Evolutionary conservation across 2,329 filamentous ascomycete species (phyloP).

Genomic region (Pyricularia sp.): DNA sequence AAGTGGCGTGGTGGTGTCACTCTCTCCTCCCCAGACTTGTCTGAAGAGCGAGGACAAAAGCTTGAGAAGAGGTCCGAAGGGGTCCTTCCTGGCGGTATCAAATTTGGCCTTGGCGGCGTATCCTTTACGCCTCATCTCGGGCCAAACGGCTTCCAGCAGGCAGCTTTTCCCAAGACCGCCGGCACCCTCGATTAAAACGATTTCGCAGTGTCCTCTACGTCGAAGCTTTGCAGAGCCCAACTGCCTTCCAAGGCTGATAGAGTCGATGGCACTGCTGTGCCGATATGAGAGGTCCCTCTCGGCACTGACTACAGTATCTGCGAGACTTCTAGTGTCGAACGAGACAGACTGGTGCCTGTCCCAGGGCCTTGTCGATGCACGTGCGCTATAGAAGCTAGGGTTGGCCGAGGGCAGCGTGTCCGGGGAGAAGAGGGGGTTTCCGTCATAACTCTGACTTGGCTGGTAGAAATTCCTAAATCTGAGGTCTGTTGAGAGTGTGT

Average conservation of each 20-base stretch:
- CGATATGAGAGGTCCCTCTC: constrained; percentile 31
- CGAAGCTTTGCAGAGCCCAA: constrained; percentile 49
- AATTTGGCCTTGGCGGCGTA: constrained; percentile 61
- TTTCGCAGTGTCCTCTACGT: constrained; percentile 53
- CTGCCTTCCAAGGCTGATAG: constrained; percentile 42
- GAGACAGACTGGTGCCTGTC: constrained; percentile 44
- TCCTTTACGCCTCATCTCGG: constrained; percentile 50
- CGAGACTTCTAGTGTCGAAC: constrained; percentile 35
- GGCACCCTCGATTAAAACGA: constrained; percentile 50
- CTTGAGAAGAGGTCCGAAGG: constrained; percentile 55
- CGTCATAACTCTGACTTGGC: constrained; percentile 28
- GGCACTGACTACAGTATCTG: constrained; percentile 29
- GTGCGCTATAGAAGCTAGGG: constrained; percentile 24
- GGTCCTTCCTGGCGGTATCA: constrained; percentile 48
- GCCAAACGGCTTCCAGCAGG: constrained; percentile 52
- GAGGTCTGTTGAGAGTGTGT: constrained; percentile 31
- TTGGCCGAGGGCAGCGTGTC: constrained; percentile 40
- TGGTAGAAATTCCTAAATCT: constrained; percentile 29
- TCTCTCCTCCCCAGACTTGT: constrained; percentile 54
- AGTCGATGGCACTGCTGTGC: constrained; percentile 25
- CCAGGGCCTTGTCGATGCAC: constrained; percentile 34
- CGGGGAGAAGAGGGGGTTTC: constrained; percentile 33
- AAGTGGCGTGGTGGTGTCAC: constrained; percentile 54
- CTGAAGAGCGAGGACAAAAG: constrained; percentile 58
- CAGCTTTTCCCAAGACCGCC: constrained; percentile 58